A percentile compares a stretch with the other conserved stretches of the same genome.
Conservation (phyloP, 2,329 filamentous ascomycete species). For the Clonostachys chloroleuca region DNA sequence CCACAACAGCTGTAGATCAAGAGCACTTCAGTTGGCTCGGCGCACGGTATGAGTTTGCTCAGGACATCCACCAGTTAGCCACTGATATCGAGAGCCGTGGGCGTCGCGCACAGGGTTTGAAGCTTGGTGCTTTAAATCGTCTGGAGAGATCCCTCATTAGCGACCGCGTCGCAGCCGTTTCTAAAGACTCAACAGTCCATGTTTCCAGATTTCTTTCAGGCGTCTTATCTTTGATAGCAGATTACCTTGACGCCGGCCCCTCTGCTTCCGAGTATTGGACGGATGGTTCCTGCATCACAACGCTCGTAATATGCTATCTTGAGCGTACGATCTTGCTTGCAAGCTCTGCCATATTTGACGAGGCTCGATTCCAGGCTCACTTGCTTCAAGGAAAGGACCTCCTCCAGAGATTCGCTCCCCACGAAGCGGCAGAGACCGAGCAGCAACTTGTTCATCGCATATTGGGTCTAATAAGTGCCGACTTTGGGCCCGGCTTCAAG, state of each 20-base stretch:
- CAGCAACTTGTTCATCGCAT: constrained; percentile 14
- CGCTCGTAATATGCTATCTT: constrained; percentile 46
- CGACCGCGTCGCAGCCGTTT: constrained; percentile 47
- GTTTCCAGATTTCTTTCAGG: constrained; percentile 45
- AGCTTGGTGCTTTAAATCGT: constrained; percentile 51
- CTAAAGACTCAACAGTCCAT: constrained; percentile 56
- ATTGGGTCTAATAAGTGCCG: constrained; percentile 36
- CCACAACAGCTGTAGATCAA: constrained; percentile 33
- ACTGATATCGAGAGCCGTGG: constrained; percentile 34
- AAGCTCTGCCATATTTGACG: constrained; percentile 45
- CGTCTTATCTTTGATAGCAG: constrained; percentile 32
- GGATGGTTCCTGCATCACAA: constrained; percentile 14
- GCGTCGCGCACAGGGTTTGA: constrained; percentile 35
- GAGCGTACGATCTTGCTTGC: constrained; percentile 46
- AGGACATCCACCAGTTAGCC: constrained; percentile 36
- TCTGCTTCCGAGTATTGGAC: neutral
- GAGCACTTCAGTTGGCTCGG: constrained; percentile 42
- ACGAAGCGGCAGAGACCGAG: too few species aligned
- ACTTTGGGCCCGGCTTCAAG: constrained; percentile 67
- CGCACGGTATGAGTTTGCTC: constrained; percentile 44
- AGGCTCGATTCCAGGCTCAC: constrained; percentile 61
- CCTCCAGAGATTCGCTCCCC: neutral
- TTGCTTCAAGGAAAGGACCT: constrained; percentile 36
- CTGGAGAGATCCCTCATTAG: constrained; percentile 56
- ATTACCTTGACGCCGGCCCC: constrained; percentile 29